Percentiles rank a stretch among this genome's conserved stretches.
These are phyloP conservation scores for Cupressus sempervirens DNA, from an alignment of 75 land plant genomes.

Conservation along the genomic window DNA sequence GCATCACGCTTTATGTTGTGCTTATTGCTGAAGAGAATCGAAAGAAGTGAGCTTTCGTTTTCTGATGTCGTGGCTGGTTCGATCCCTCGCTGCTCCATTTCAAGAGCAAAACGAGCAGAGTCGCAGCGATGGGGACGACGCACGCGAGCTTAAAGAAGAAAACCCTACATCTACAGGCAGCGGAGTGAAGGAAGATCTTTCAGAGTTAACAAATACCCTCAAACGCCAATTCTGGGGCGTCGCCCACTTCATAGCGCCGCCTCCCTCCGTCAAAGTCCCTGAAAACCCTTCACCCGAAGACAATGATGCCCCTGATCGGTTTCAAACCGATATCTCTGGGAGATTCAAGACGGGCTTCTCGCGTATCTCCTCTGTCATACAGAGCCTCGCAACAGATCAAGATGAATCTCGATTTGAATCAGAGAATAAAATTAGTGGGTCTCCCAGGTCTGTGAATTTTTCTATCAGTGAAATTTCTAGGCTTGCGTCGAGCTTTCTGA, in stretches of 20 bases:
- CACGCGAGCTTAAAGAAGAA: not conserved
- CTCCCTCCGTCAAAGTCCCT: slow-evolving; percentile 14
- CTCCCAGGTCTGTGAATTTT: not conserved
- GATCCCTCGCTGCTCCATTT: slow-evolving; percentile 9
- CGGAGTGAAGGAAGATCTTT: slow-evolving; percentile 75
- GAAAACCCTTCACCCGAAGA: not conserved
- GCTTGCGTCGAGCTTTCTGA: slow-evolving; percentile 15
- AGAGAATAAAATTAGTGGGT: not conserved
- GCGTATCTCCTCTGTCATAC: slow-evolving; percentile 22
- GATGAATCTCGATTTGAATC: not conserved
- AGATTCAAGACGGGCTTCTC: slow-evolving; percentile 50
- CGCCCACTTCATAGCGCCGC: slow-evolving; percentile 85
- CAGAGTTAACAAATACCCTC: slow-evolving; percentile 60
- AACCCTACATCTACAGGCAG: not conserved
- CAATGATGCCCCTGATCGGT: slow-evolving; percentile 19
- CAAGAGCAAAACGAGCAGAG: not conserved
- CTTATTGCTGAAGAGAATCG: not conserved
- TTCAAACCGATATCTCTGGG: slow-evolving; percentile 57
- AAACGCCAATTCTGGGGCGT: slow-evolving; percentile 81
- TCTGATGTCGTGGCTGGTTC: slow-evolving; percentile 3
- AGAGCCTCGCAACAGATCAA: not conserved
- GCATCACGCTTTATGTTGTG: no score
- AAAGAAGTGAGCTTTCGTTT: not conserved
- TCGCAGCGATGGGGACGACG: not conserved
- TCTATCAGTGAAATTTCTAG: slow-evolving; percentile 6